These are phyloP conservation scores for Nannochloropsis gaditana DNA, from an alignment of 108 stramenopile genomes.

Conservation along the genomic window DNA sequence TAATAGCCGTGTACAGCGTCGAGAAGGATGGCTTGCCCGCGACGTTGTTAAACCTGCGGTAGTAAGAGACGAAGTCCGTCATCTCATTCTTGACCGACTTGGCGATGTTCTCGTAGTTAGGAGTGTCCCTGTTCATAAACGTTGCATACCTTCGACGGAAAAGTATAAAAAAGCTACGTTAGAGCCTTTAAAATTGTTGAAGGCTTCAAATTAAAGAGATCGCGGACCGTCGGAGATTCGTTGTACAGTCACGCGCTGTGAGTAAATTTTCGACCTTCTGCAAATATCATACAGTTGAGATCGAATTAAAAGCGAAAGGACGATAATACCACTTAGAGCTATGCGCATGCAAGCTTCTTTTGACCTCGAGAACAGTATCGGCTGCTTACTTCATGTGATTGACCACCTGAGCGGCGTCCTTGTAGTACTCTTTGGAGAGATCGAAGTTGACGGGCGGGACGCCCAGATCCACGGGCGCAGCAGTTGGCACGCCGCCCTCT, in stretches of 20 bases:
- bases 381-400: slow-evolving; percentile 66
- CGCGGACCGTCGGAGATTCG: too few relatives aligned
- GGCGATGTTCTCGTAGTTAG: slow-evolving; percentile 79
- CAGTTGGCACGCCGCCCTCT: not conserved
- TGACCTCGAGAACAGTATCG: not conserved
- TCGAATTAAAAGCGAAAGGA: too few relatives aligned
- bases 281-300: too few relatives aligned
- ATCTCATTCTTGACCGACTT: slow-evolving; percentile 93
- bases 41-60: slow-evolving; percentile 79
- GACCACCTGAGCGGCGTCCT: slow-evolving; percentile 80
- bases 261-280: too few relatives aligned
- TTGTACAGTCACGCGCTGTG: too few relatives aligned
- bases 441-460: slow-evolving; percentile 67
- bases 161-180: not conserved
- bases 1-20: slow-evolving; percentile 88
- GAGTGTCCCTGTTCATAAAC: slow-evolving; percentile 73
- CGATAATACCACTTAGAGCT: too few relatives aligned
- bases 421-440: slow-evolving; percentile 77
- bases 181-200: not conserved
- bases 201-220: slow-evolving; percentile 32
- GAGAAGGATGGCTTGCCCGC: slow-evolving; percentile 87
- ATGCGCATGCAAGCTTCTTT: slow-evolving; percentile 56
- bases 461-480: not conserved
- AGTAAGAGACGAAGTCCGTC: slow-evolving; percentile 76
- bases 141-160: slow-evolving; percentile 37